Conservation (phyloP, 768 basidiomycete genomes). For the Brasilioporus rufonigricans region DNA sequence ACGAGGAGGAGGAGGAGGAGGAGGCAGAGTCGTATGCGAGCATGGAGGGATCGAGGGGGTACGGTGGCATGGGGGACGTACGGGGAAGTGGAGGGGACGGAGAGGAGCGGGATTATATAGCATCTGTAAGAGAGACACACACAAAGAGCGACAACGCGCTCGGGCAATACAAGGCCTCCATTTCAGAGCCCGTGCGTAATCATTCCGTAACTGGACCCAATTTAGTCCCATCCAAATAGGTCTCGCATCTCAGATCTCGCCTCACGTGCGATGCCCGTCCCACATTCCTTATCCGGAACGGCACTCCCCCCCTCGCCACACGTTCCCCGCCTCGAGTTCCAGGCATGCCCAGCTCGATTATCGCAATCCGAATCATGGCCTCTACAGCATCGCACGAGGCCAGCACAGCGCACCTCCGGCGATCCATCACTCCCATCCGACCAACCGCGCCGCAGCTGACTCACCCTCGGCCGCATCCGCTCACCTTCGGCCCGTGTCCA, state of each 20-base stretch:
- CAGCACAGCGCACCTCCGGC: constrained; percentile 4
- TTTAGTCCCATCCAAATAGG: constrained; percentile 13
- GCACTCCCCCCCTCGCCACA: constrained; percentile 15
- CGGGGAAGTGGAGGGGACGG: constrained; percentile 12
- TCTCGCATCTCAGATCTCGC: constrained; percentile 32
- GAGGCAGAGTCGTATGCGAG: constrained; percentile 18
- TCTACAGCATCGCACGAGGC: constrained; percentile 1
- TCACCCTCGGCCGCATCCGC: background rate
- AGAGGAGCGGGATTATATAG: constrained; percentile 31
- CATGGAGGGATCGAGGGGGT: constrained; percentile 4
- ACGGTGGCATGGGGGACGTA: background rate
- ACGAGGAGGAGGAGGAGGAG: constrained; percentile 18
- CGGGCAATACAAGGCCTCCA: constrained; percentile 23
- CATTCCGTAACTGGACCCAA: constrained; percentile 23
- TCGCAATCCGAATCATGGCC: constrained; percentile 26
- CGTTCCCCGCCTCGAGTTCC: constrained; percentile 32
- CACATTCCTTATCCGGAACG: constrained; percentile 13
- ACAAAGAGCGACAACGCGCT: constrained; percentile 28
- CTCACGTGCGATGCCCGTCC: constrained; percentile 25
- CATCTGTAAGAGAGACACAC: constrained; percentile 24
- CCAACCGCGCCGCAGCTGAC: constrained; percentile 15
- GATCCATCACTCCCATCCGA: background rate
- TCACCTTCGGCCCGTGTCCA: constrained; percentile 5
- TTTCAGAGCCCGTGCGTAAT: constrained; percentile 30
- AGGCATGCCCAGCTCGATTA: constrained; percentile 30